phyloP scores from a whole-genome alignment of 2,329 filamentous ascomycete species.

The Hysterium pulicare region DNA sequence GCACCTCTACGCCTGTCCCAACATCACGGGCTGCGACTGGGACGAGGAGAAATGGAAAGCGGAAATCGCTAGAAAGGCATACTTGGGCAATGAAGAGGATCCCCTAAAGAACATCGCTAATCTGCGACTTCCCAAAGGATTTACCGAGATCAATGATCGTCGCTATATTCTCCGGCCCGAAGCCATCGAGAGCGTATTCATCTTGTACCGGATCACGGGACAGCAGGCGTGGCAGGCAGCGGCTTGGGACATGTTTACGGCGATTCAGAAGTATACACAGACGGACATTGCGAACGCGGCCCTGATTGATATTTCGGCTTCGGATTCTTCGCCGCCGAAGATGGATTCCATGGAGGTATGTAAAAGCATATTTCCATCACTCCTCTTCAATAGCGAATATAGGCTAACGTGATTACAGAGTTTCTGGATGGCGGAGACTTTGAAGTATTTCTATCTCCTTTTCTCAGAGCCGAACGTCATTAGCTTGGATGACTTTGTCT shows the following conservation, averaged over 20 bases:
- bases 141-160: constrained; percentile 42
- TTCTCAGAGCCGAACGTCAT: constrained; percentile 43
- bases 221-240: constrained; percentile 45
- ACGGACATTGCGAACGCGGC: constrained; percentile 47
- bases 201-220: constrained; percentile 59
- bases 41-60: constrained; percentile 51
- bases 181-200: constrained; percentile 60
- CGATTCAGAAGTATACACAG: constrained; percentile 41
- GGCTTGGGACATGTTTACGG: constrained; percentile 51
- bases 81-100: constrained; percentile 24
- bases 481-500: constrained; percentile 45
- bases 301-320: constrained; percentile 40
- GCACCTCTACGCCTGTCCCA: constrained; percentile 49
- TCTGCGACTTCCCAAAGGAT: constrained; percentile 42
- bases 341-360: constrained; percentile 46
- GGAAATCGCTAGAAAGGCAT: constrained; percentile 27
- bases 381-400: too few species aligned
- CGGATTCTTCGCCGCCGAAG: constrained; percentile 31
- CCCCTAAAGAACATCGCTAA: constrained; percentile 36
- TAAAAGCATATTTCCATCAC: too few species aligned
- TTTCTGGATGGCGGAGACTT: constrained; percentile 50
- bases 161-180: constrained; percentile 52
- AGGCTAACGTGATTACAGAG: constrained; percentile 35
- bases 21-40: constrained; percentile 48
- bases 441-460: constrained; percentile 50